Evolutionary conservation across 169 alveolate species (phyloP).

Genomic region (Eimeria sp.): DNA sequence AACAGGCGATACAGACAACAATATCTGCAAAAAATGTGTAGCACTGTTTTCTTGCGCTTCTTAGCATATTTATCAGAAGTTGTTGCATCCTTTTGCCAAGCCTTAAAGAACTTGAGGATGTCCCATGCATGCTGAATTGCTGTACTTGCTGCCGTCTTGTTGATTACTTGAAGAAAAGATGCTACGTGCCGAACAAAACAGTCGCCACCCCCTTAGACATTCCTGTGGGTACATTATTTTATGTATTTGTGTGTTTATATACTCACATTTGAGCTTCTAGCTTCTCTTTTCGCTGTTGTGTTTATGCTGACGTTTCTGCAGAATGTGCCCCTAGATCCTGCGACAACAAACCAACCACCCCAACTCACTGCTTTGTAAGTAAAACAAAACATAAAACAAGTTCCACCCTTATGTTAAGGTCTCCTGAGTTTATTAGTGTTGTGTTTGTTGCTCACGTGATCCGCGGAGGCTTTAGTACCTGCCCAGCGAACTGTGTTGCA

Average conservation of each 20-base stretch:
- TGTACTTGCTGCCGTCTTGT: too few species aligned
- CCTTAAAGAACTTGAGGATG: too few species aligned
- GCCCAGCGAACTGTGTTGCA: not conserved
- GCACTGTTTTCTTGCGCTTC: too few species aligned
- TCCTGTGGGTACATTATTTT: conserved; percentile 23
- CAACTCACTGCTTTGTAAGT: conserved; percentile 79
- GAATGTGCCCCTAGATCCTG: conserved; percentile 73
- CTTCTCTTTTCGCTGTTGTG: not conserved
- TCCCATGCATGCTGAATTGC: too few species aligned
- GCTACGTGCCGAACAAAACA: not conserved
- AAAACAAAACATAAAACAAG: not conserved
- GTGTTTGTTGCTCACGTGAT: too few species aligned
- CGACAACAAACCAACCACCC: conserved; percentile 78
- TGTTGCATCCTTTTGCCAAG: too few species aligned
- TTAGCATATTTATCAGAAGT: too few species aligned
- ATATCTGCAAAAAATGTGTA: too few species aligned
- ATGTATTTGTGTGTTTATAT: not conserved
- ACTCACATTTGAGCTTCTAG: too few species aligned
- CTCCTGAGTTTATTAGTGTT: too few species aligned
- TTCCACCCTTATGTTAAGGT: not conserved
- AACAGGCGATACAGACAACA: too few species aligned
- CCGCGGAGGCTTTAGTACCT: too few species aligned
- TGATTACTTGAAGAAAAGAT: not conserved
- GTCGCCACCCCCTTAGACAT: conserved; percentile 56
- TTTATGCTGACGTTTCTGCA: not conserved